Evolutionary conservation across 2,329 filamentous ascomycete genomes (phyloP).

Genomic region (Monilinia aucupariae): DNA sequence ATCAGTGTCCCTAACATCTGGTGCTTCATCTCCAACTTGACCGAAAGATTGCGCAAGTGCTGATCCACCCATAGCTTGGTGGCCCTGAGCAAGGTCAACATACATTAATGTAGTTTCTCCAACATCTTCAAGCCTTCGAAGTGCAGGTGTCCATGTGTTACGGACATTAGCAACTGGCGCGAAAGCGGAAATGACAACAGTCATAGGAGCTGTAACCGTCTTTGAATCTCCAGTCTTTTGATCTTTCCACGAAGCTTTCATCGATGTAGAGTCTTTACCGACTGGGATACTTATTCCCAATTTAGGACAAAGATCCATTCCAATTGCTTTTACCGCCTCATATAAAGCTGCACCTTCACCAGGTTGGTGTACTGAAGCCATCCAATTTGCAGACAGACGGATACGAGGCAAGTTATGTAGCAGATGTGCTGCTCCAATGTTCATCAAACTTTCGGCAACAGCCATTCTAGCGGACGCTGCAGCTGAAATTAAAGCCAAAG

Average conservation of each 20-base stretch:
- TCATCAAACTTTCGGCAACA: conserved; percentile 88
- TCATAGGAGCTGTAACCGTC: conserved; percentile 88
- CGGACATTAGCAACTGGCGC: conserved; percentile 74
- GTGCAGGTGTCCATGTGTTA: conserved; percentile 89
- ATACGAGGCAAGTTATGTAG: conserved; percentile 58
- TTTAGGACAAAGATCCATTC: conserved; percentile 83
- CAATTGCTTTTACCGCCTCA: conserved; percentile 88
- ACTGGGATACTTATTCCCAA: conserved; percentile 93
- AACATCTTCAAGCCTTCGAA: conserved; percentile 77
- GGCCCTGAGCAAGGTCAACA: conserved; percentile 79
- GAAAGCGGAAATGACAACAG: conserved; percentile 86
- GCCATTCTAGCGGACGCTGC: conserved; percentile 94
- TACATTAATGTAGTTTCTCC: conserved; percentile 85
- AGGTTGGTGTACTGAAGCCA: conserved; percentile 90
- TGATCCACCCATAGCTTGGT: conserved; percentile 80
- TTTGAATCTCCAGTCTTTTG: conserved; percentile 59
- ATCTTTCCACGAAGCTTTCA: conserved; percentile 96
- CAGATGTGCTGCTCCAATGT: conserved; percentile 75
- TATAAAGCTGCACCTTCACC: conserved; percentile 91
- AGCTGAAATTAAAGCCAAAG: conserved; percentile 80
- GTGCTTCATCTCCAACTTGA: conserved; percentile 76
- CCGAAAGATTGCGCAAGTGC: conserved; percentile 85
- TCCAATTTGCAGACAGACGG: conserved; percentile 95
- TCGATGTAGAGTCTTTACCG: conserved; percentile 96
- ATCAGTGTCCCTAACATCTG: conserved; percentile 78